Evolutionary conservation across 352 stramenopile species (phyloP), one percentile per base, ranked within the genome.

Genomic region (Thraustotheca clavata): DNA sequence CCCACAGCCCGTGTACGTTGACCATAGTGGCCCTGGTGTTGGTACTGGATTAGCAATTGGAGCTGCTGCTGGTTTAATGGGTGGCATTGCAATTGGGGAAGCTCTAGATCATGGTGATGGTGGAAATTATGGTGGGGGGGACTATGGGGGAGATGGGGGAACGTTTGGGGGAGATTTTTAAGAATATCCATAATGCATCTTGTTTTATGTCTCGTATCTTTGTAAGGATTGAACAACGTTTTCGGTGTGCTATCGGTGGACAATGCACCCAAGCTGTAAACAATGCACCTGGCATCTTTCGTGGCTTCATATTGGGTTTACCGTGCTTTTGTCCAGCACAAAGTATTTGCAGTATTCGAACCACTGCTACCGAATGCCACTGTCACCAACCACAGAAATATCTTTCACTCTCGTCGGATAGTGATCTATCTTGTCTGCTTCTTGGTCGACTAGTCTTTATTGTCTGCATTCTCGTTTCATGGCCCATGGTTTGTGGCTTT

Each of bases 161-260:
- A 43, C 46, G n/a, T 65, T 65, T 27, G 57, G 57, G 2, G 57
- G 57, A 18, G 57, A 65, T 46, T 65, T 65, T 43, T 55, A 62
- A 14, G 16, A 6, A 6, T 6, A 33, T 50, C 14, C 6, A 14
- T 29, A 6, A 50, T 14, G 6, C 14, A 6, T 50, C 33, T 50
- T 14, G 14, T 14, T 50, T 6, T 50, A 6, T 14, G 7, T 11
- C n/a, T 52, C 43, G 43, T 2, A n/a, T n/a, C n/a, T n/a, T n/a
- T n/a, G n/a, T n/a, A n/a, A n/a, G n/a, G 16, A 20, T 43, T 20
- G 38, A 43, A 43, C 11, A 9, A 9, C 3, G 3, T 52, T 3
- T 14, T 24, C n/a, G 9, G 7, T 52, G 43, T 7, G 14, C 43
- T 50, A 14, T 50, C 14, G 43, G n/a, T 14, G 43, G 11, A 20